Evolutionary conservation across 1,139 yeast species (phyloP), one percentile per base, ranked within the genome.

Genomic region (Hanseniaspora uvarum): DNA sequence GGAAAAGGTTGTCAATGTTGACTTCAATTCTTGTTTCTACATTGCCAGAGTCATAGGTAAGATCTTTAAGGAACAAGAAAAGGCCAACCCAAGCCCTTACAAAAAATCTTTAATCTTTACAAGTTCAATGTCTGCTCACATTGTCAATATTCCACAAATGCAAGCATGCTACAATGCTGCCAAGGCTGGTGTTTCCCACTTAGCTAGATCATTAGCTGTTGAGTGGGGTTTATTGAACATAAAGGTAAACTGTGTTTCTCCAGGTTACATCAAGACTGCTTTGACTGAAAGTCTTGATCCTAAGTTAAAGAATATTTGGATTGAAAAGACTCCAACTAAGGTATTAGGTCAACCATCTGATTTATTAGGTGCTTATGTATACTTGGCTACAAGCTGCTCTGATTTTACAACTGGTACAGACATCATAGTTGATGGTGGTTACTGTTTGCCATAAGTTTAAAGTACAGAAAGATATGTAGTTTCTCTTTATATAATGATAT

Each of bases 151-250:
- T 58, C 96, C 96, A 14, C 95, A 88, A 69, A 69, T 78, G 64
- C 96, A 88, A 70, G 86, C 94, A 56, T 85, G 92, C 48, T 88
- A 88, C 74, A 88, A 87, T 67, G 92, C 94, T 24, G 92, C 94
- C 59, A 87, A 87, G 75, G 95, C 96, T 40, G 95, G 81, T 2
- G 79, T 85, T 43, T 70, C 83, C 55, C 96, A 88, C 69, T 74
- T 87, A 65, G 78, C 85, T 55, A 81, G 77, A 67, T 85, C 94
- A 2, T 75, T 87, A 59, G 95, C 95, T 12, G 86, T 87, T 46
- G 96, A 87, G 70, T 87, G 92, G 88, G 84, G 95, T 31, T 81
- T 81, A 2, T 86, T 85, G 65, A 95, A 95, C 14, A 36, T 49
- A 16, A 79, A 95, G 65, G 94, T 83, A 56, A 87, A 87, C 73